A percentile compares a stretch with the other conserved stretches of the same genome.
phyloP scores from a whole-genome alignment of 129 eudicot genomes.

The Solidago caesia region DNA sequence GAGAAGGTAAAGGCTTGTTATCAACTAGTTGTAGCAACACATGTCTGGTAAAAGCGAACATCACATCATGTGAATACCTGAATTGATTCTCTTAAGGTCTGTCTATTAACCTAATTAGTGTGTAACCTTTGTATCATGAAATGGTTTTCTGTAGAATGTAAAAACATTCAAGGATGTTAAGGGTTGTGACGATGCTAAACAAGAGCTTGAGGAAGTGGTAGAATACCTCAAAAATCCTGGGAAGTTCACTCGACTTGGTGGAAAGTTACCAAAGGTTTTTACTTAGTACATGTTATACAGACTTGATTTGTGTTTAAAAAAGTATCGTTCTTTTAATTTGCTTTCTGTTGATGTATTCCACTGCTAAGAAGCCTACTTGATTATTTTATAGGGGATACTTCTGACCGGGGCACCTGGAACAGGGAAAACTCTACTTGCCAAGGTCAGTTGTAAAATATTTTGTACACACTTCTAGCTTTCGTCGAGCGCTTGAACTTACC shows the following conservation, averaged over 20 bases:
- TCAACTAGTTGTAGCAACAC: not conserved
- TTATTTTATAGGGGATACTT: conserved; percentile 81
- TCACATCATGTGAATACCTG: not conserved
- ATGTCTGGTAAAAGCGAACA: not conserved
- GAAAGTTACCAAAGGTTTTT: conserved; percentile 94
- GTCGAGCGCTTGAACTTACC: not conserved
- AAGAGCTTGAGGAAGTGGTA: conserved; percentile 97
- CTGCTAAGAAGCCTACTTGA: conserved; percentile 4
- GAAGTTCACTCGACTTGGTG: conserved; percentile 94
- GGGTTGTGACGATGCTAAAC: conserved; percentile 97
- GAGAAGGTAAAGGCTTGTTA: conserved; percentile 58
- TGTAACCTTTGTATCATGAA: conserved; percentile 9
- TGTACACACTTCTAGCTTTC: not conserved
- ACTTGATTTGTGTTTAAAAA: not conserved
- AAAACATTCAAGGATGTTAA: conserved; percentile 94
- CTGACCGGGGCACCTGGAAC: conserved; percentile 99
- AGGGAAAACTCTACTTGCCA: conserved; percentile 96
- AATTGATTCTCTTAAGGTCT: not conserved
- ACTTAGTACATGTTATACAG: not conserved
- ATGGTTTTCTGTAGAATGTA: conserved; percentile 60
- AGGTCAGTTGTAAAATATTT: conserved; percentile 45
- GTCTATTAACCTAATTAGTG: not conserved
- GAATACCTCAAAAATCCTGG: conserved; percentile 91
- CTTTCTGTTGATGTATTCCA: not conserved
- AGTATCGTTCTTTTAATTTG: not conserved